These are phyloP conservation scores for Cryptococcus hybrid DNA, from an alignment of 1,284 basidiomycete species.

Conservation along the genomic window DNA sequence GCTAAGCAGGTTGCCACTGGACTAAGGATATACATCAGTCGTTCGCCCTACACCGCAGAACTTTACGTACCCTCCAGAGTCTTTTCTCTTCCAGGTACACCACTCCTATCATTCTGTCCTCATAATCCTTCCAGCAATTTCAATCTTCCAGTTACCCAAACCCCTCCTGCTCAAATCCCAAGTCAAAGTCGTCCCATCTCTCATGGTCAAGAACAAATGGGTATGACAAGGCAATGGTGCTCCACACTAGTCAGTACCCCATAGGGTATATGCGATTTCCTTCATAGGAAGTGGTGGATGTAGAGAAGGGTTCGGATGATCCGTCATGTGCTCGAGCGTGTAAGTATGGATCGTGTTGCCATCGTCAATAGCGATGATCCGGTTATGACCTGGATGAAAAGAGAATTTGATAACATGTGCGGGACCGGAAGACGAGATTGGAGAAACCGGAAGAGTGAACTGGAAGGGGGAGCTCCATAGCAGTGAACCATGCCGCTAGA, in stretches of 20 bases:
- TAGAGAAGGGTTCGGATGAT: constrained; percentile 27
- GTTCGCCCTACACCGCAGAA: too few relatives aligned
- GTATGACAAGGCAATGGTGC: constrained; percentile 41
- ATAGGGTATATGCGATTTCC: constrained; percentile 31
- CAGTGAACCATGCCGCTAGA: constrained; percentile 44
- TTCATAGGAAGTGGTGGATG: constrained; percentile 36
- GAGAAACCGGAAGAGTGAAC: constrained; percentile 39
- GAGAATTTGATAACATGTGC: constrained; percentile 41
- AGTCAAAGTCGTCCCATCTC: constrained; percentile 53
- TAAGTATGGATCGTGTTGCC: constrained; percentile 40
- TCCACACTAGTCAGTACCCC: constrained; percentile 37
- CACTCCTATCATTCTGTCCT: constrained; percentile 61
- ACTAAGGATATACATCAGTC: too few relatives aligned
- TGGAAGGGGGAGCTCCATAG: constrained; percentile 43
- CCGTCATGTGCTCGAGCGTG: constrained; percentile 35
- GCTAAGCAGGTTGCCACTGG: constrained; percentile 63
- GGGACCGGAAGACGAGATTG: constrained; percentile 17
- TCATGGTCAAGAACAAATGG: constrained; percentile 46
- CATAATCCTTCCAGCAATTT: constrained; percentile 77
- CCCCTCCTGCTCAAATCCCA: constrained; percentile 67
- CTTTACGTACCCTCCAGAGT: constrained; percentile 48
- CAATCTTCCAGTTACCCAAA: constrained; percentile 63
- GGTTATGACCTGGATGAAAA: constrained; percentile 40
- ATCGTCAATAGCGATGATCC: constrained; percentile 44
- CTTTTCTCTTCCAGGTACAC: constrained; percentile 55